These are phyloP conservation scores for Neofusicoccum sp. DNA, from an alignment of 2,329 filamentous ascomycete genomes.

Conservation along the genomic window DNA sequence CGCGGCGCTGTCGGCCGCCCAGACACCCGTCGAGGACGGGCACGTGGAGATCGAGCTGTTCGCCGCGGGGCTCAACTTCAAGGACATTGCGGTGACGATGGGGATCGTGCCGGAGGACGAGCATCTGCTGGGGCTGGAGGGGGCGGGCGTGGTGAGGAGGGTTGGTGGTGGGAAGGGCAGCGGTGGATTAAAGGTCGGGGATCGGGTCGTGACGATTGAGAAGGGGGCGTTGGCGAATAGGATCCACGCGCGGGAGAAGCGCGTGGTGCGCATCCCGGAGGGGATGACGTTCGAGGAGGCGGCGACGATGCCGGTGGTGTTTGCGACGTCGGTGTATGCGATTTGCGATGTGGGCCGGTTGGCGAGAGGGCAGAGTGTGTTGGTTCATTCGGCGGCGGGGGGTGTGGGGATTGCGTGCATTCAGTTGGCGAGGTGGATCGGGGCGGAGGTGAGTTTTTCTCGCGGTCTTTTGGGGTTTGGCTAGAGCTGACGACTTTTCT, in stretches of 20 bases:
- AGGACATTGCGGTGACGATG: constrained; percentile 25
- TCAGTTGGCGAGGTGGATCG: constrained; percentile 26
- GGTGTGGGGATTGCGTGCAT: constrained; percentile 35
- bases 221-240: constrained; percentile 16
- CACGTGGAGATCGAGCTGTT: constrained; percentile 27
- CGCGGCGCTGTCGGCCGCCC: constrained; percentile 8
- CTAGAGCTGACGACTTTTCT: neutral
- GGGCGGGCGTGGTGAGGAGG: constrained; percentile 22
- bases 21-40: constrained; percentile 14
- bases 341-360: constrained; percentile 25
- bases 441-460: constrained; percentile 26
- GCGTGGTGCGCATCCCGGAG: constrained; percentile 25
- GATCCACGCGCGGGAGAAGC: neutral
- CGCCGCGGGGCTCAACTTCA: constrained; percentile 27
- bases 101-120: constrained; percentile 22
- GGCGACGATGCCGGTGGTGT: constrained; percentile 26
- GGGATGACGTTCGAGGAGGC: constrained; percentile 28
- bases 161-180: neutral
- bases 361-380: constrained; percentile 23
- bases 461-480: constrained; percentile 26
- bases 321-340: constrained; percentile 26
- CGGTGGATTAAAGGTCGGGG: neutral
- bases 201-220: constrained; percentile 10
- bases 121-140: constrained; percentile 25
- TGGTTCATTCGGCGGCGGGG: constrained; percentile 37